phyloP scores from a whole-genome alignment of 1,139 yeast species.

The Suhomyces choctaworum region DNA sequence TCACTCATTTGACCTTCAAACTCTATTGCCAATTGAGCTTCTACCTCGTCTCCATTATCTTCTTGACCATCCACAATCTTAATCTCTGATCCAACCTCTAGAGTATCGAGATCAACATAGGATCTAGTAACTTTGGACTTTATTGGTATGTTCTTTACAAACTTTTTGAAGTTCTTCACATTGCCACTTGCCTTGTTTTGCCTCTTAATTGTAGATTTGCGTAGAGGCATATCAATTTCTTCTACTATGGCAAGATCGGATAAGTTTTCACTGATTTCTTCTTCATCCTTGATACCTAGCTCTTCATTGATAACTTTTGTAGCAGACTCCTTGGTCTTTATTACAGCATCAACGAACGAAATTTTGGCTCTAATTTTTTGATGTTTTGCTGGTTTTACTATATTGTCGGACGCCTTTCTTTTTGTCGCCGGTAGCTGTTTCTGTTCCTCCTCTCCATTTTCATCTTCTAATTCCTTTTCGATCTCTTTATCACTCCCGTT shows the following conservation, averaged over 20 bases:
- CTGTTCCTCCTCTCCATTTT: background rate
- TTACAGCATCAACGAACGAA: conserved; percentile 37
- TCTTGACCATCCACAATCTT: conserved; percentile 10
- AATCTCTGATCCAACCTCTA: conserved; percentile 18
- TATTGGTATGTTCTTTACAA: conserved; percentile 29
- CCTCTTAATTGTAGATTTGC: conserved; percentile 12
- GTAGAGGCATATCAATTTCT: conserved; percentile 27
- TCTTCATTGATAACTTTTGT: conserved; percentile 27
- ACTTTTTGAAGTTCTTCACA: conserved; percentile 41
- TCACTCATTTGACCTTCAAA: conserved; percentile 30
- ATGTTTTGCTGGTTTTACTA: background rate
- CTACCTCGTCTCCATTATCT: conserved; percentile 9
- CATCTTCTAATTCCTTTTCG: background rate
- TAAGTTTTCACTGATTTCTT: conserved; percentile 12
- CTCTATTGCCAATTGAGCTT: conserved; percentile 21
- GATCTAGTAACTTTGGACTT: conserved; percentile 27
- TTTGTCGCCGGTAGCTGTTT: background rate
- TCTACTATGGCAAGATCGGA: conserved; percentile 40
- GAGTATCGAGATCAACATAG: conserved; percentile 26
- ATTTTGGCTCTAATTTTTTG: conserved; percentile 22
- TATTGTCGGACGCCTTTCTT: conserved; percentile 1
- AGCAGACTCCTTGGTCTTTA: conserved; percentile 31
- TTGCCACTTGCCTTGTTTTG: conserved; percentile 12
- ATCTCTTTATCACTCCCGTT: background rate
- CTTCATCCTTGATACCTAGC: conserved; percentile 26